A percentile compares a stretch with the other conserved stretches of the same genome.
phyloP scores from a whole-genome alignment of 441 rosid genomes.

The Pelargonium myrrhifolium region DNA sequence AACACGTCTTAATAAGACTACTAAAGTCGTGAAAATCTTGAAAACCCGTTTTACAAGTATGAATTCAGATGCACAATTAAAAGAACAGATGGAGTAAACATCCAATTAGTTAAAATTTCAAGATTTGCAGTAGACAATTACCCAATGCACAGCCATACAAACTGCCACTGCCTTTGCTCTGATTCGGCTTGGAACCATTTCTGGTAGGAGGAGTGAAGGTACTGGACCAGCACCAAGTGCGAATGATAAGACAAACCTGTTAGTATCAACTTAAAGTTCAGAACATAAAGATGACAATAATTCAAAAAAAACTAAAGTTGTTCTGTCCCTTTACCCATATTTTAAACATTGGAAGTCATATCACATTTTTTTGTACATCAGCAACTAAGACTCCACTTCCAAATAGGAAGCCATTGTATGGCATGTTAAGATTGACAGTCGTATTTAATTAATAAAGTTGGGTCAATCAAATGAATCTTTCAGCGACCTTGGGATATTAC shows the following conservation, averaged over 20 bases:
- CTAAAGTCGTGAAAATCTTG: too few relatives aligned
- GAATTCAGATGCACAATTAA: neutral
- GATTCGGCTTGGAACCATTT: constrained; percentile 59
- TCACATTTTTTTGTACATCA: constrained; percentile 3
- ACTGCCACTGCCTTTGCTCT: constrained; percentile 69
- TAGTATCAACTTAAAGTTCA: constrained; percentile 12
- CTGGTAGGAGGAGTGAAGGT: constrained; percentile 61
- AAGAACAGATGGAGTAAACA: neutral
- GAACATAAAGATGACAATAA: constrained; percentile 1
- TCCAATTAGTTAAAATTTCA: neutral
- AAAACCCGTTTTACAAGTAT: too few relatives aligned
- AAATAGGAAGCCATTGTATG: neutral
- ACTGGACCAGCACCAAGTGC: constrained; percentile 69
- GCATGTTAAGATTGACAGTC: neutral
- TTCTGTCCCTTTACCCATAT: constrained; percentile 16
- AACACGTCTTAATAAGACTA: too few relatives aligned
- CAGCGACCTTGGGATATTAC: neutral
- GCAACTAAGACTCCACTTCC: neutral
- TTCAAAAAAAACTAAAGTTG: constrained; percentile 8
- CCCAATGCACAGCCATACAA: constrained; percentile 70
- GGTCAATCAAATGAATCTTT: neutral
- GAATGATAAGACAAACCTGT: constrained; percentile 61
- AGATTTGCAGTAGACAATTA: constrained; percentile 25
- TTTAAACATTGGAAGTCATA: neutral
- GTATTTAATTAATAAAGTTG: neutral